phyloP scores from a whole-genome alignment of 1,139 yeast genomes.

The Magnusiomyces fungicola region DNA sequence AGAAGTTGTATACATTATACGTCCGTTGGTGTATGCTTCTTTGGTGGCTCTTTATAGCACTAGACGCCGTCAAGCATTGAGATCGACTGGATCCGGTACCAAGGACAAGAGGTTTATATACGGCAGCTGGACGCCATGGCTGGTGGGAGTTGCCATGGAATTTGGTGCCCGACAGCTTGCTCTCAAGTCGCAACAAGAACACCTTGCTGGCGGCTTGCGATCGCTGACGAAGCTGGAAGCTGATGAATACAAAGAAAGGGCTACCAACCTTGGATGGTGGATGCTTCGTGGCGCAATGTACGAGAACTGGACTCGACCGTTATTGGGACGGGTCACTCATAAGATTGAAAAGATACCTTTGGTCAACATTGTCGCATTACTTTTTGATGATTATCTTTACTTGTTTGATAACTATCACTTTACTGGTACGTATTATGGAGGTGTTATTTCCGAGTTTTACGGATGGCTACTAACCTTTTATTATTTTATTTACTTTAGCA shows the following conservation, averaged over 20 bases:
- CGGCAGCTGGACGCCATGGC: slow-evolving; percentile 38
- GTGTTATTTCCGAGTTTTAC: neutral
- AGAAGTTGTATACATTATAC: slow-evolving; percentile 32
- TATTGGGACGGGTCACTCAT: slow-evolving; percentile 24
- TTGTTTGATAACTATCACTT: slow-evolving; percentile 36
- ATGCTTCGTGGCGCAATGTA: slow-evolving; percentile 36
- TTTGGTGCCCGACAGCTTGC: slow-evolving; percentile 27
- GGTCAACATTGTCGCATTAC: slow-evolving; percentile 19
- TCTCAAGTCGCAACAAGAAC: slow-evolving; percentile 19
- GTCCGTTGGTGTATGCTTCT: slow-evolving; percentile 35
- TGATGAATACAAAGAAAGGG: slow-evolving; percentile 30
- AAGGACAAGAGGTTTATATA: neutral
- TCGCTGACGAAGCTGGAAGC: slow-evolving; percentile 31
- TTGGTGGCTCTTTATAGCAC: slow-evolving; percentile 26
- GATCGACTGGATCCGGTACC: neutral
- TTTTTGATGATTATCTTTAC: slow-evolving; percentile 35
- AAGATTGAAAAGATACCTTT: slow-evolving; percentile 30
- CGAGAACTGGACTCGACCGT: slow-evolving; percentile 30
- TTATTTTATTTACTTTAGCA: neutral
- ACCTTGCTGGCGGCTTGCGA: slow-evolving; percentile 26
- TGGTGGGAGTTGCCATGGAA: slow-evolving; percentile 34
- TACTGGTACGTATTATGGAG: slow-evolving; percentile 17
- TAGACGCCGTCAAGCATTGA: neutral
- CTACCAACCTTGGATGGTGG: slow-evolving; percentile 36
- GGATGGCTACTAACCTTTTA: neutral